Conservation (phyloP, 805 yeast species). For the Ogataea chonburiensis region DNA sequence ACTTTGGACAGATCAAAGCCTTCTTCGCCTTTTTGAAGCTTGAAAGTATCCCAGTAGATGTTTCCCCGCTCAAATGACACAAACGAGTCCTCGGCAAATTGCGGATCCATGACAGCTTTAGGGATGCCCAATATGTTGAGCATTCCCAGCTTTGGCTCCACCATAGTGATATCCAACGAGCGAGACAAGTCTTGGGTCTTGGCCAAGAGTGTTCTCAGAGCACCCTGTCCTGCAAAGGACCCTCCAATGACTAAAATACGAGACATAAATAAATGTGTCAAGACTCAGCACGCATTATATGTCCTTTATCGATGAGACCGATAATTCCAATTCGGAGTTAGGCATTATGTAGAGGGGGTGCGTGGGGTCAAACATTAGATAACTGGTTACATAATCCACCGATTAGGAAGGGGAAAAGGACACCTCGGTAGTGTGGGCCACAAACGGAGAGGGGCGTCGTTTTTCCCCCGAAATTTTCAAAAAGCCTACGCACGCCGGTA, state of each 20-base stretch:
- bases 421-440: too few relatives aligned
- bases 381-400: too few relatives aligned
- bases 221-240: conserved; percentile 15
- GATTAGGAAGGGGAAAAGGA: too few relatives aligned
- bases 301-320: too few relatives aligned
- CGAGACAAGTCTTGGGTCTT: conserved; percentile 3
- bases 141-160: conserved; percentile 44
- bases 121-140: conserved; percentile 41
- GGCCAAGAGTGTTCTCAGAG: conserved; percentile 9
- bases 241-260: conserved; percentile 17
- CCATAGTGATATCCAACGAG: conserved; percentile 30
- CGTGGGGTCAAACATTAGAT: too few relatives aligned
- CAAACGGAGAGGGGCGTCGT: too few relatives aligned
- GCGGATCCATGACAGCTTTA: conserved; percentile 35
- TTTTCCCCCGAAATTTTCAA: too few relatives aligned
- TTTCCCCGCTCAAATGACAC: conserved; percentile 9
- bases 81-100: conserved; percentile 32
- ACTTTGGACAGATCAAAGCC: conserved; percentile 8
- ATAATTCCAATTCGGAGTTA: too few relatives aligned
- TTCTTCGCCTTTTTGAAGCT: not conserved
- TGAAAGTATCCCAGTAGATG: conserved; percentile 16
- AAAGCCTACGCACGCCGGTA: too few relatives aligned
- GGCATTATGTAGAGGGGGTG: too few relatives aligned
- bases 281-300: too few relatives aligned
- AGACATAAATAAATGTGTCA: too few relatives aligned